Evolutionary conservation across 345 rosid species (phyloP), one percentile per base, ranked within the genome.

Genomic region (Clausena lansium): DNA sequence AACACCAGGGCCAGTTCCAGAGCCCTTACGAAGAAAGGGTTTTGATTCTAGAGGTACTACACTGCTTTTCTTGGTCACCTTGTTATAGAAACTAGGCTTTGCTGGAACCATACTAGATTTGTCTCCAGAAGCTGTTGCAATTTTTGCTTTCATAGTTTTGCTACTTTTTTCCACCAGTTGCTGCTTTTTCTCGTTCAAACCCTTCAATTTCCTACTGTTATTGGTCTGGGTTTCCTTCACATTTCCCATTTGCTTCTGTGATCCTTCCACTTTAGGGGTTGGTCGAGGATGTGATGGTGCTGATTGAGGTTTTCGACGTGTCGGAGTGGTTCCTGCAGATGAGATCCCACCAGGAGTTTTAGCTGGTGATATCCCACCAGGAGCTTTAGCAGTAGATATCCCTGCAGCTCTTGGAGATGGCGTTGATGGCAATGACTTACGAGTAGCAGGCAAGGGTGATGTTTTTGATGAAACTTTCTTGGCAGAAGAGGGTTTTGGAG

Each of bases 361-460:
- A 61, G 88, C 87, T 20, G 90, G 83, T 68, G 87, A 81, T 75
- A 73, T 60, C 65, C 83, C 87, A 3, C 75, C 47, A 20, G 84
- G 19, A 52, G 57, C 57, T 52, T 52, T 52, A 61, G 88, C 87
- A 20, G 89, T 81, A 57, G 88, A 81, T 75, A 73, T 70, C 65
- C 83, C 87, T 2, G 73, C 47, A 20, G 83, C 80, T 83, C 87
- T 88, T 72, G 73, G 81, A 70, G 90, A 78, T 28, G 87, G 90
- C 20, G 83, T 72, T 59, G 89, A 83, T 64, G 94, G 91, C 92
- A 88, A 88, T 52, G 91, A 90, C 79, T 88, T 88, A 67, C 90
- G 89, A 52, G 83, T 76, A 38, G 82, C 75, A 65, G 91, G 88
- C 68, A 82, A 79, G 19, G 86, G 52, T 7, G 82, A 77, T 69